Base-by-base conservation (phyloP, 306 rosid genomes). In the Cicer cuneatum region DNA sequence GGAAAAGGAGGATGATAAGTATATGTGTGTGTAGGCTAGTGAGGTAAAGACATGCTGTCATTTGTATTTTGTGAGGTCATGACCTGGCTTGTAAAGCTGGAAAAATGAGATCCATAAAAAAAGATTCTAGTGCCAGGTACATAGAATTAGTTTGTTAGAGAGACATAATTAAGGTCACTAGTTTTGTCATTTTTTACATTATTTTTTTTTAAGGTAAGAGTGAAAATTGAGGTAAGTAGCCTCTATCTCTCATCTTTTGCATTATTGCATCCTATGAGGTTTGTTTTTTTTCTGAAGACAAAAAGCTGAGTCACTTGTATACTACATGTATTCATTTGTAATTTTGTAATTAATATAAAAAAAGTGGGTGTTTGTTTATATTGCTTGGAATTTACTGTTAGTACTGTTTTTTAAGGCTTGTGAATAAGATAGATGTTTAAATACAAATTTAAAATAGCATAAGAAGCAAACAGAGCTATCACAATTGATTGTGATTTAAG, bases 21-120 rank as follows among this genome's bases (percentile, higher is more conserved):
- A 45, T 77, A 63, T 80, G 77, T 87, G 85, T 84, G 87, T 84
- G 88, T 78, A 83, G 88, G 82, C 63, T 80, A 83, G 81, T 80
- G 81, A 84, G 77, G 72, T 80, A 57, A 82, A 84, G 85, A 83
- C 90, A 85, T 63, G 75, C 85, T 84, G 89, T 90, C 80, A 83
- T 45, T 71, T 77, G 85, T 77, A 84, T 84, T 75, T 86, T 89
- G 86, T 79, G 85, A 74, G 81, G 66, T 52, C 69, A 69, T 59
- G 33, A 80, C 86, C 84, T 85, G 87, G 92, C 86, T 83, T 86
- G 94, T 90, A 87, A 81, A 84, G 89, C 90, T 91, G 94, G 89
- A 80, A 24, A 24, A 24, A 24, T 24, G 7, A 70, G 63, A 83
- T 82, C 78, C 71, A 42, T 42, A 82, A 74, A 84, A 83, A 82